Percentiles rank a stretch among this genome's conserved stretches.
Evolutionary conservation across 345 rosid species (phyloP).

Genomic region (Eucalyptus melliodora): DNA sequence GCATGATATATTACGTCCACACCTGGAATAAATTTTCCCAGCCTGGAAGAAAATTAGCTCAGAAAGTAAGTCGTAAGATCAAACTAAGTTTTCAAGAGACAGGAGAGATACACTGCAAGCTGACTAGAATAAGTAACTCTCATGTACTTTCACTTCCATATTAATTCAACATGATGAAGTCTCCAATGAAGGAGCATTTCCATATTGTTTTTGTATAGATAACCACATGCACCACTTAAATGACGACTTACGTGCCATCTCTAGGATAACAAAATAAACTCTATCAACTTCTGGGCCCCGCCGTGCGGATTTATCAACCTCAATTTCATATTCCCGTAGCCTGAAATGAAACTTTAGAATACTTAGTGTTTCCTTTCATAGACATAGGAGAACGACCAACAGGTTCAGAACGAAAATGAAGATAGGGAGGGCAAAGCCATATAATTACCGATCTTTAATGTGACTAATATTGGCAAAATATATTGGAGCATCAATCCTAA

Average conservation of each 20-base stretch:
- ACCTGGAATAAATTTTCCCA: background rate
- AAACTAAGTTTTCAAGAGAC: background rate
- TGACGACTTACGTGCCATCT: constrained; percentile 84
- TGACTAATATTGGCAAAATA: constrained; percentile 95
- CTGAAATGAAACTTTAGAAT: constrained; percentile 13
- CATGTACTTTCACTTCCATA: background rate
- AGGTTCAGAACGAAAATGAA: background rate
- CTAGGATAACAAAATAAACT: constrained; percentile 72
- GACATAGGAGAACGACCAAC: background rate
- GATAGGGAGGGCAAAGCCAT: background rate
- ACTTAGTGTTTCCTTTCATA: background rate
- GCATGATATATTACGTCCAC: background rate
- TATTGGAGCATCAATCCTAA: constrained; percentile 87
- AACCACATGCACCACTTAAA: background rate
- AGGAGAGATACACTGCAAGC: background rate
- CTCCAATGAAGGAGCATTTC: background rate
- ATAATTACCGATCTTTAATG: constrained; percentile 74
- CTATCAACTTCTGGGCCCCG: constrained; percentile 88
- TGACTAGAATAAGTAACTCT: background rate
- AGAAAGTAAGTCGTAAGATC: background rate
- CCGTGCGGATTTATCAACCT: constrained; percentile 53
- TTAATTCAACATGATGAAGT: background rate
- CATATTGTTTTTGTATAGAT: background rate
- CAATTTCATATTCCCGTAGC: constrained; percentile 81
- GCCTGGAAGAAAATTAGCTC: background rate